phyloP scores from a whole-genome alignment of 2,329 filamentous ascomycete genomes.

The Trichoderma endophyticum region DNA sequence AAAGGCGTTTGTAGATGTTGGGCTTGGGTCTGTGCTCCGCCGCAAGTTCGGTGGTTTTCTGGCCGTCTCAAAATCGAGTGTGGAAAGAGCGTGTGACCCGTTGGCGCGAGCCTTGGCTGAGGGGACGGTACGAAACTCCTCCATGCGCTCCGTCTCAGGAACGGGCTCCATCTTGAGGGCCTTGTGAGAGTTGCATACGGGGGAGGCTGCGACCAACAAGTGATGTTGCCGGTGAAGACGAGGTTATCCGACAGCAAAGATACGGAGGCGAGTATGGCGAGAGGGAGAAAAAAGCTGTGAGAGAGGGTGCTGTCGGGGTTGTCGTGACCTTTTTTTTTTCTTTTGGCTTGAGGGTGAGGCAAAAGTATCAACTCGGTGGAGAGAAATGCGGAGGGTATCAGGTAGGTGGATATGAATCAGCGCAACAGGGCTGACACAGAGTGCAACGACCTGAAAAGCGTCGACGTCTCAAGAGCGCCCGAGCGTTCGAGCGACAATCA shows the following conservation, averaged over 20 bases:
- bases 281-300: neutral
- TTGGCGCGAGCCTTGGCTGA: conserved; percentile 53
- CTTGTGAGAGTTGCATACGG: conserved; percentile 3
- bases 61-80: conserved; percentile 42
- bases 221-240: neutral
- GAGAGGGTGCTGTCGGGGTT: neutral
- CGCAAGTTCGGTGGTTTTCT: conserved; percentile 54
- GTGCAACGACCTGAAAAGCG: neutral
- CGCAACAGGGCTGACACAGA: neutral
- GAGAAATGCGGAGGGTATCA: conserved; percentile 15
- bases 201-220: neutral
- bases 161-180: conserved; percentile 59
- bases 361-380: conserved; percentile 2
- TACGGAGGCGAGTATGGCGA: neutral
- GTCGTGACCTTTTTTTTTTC: neutral
- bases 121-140: conserved; percentile 60
- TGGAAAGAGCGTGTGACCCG: conserved; percentile 36
- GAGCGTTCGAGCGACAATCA: neutral
- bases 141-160: conserved; percentile 65
- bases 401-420: conserved; percentile 9
- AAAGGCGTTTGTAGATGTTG: conserved; percentile 46
- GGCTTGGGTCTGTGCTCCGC: conserved; percentile 57
- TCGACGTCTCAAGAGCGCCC: neutral
- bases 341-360: neutral
- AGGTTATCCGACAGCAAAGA: neutral